Percentiles rank a stretch among this genome's conserved stretches.
phyloP scores from a whole-genome alignment of 176 grass and related monocot species.

The Areca catechu region DNA sequence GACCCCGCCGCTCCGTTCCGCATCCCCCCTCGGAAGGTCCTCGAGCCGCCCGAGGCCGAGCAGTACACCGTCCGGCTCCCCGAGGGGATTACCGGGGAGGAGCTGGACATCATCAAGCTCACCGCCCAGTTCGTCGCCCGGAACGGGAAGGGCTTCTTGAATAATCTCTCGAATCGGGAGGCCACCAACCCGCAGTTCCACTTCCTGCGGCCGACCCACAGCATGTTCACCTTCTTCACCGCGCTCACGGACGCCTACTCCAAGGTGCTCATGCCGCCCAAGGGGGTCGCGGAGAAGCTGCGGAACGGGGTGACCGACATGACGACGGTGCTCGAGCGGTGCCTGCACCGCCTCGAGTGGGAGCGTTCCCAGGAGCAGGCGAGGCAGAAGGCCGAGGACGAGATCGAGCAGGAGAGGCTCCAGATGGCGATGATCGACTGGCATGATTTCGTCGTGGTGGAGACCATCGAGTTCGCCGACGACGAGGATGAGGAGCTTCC shows the following conservation, averaged over 20 bases:
- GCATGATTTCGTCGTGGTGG: constrained; percentile 88
- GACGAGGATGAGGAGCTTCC: constrained; percentile 78
- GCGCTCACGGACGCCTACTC: constrained; percentile 68
- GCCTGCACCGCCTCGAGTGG: constrained; percentile 78
- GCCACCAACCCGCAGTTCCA: constrained; percentile 66
- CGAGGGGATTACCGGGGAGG: constrained; percentile 81
- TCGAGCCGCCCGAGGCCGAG: constrained; percentile 67
- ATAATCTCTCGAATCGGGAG: constrained; percentile 45
- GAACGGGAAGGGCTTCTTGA: constrained; percentile 77
- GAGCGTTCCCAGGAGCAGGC: constrained; percentile 83
- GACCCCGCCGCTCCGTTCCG: constrained; percentile 61
- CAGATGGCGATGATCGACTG: constrained; percentile 98
- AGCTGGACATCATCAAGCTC: constrained; percentile 88
- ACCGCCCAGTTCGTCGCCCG: constrained; percentile 89
- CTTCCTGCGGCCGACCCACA: constrained; percentile 85
- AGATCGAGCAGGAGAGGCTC: constrained; percentile 76
- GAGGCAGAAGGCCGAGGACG: constrained; percentile 77
- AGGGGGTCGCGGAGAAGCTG: constrained; percentile 32
- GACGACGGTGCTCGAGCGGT: constrained; percentile 67
- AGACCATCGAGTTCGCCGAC: constrained; percentile 88
- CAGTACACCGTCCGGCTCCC: constrained; percentile 73
- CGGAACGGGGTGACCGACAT: constrained; percentile 34
- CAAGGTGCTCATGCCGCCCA: constrained; percentile 55
- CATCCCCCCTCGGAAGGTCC: constrained; percentile 48
- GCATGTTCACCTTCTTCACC: constrained; percentile 92